phyloP scores from a whole-genome alignment of 192 early-diverging fungal genomes.

The Linnemannia zychae region DNA sequence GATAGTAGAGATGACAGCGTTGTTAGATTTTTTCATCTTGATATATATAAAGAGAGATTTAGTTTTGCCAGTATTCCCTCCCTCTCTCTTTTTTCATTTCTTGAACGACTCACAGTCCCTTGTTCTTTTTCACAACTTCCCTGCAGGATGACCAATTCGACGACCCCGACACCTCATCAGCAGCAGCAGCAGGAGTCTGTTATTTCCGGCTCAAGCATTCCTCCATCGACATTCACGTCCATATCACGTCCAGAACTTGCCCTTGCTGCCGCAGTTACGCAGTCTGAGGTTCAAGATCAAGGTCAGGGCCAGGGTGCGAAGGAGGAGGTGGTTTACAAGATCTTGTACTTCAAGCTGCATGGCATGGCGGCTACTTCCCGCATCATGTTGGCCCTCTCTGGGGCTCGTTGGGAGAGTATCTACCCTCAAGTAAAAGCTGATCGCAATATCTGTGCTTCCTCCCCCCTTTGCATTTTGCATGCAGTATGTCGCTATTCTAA shows the following conservation, averaged over 20 bases:
- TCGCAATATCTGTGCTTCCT: background rate
- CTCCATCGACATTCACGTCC: conserved; percentile 19
- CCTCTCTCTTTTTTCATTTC: no score
- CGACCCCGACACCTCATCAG: background rate
- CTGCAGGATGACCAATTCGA: background rate
- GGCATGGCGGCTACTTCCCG: conserved; percentile 44
- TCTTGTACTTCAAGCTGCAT: conserved; percentile 42
- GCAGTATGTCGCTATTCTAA: no score
- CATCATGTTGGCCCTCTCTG: conserved; percentile 25
- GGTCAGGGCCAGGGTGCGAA: background rate
- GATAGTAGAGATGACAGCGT: no score
- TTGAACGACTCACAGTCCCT: background rate
- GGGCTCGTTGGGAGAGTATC: conserved; percentile 29
- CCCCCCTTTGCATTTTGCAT: no score
- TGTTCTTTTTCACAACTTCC: background rate
- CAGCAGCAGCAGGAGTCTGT: background rate
- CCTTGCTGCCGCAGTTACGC: background rate
- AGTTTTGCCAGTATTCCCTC: no score
- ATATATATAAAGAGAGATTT: no score
- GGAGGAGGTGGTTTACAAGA: conserved; percentile 12
- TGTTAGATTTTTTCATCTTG: no score
- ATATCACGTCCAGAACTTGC: conserved; percentile 9
- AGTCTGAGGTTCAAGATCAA: no score
- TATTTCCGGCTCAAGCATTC: background rate
- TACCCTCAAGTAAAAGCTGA: conserved; percentile 32